Conservation (phyloP, 495 filamentous ascomycete species). For the Aspergillus heteromorphus region DNA sequence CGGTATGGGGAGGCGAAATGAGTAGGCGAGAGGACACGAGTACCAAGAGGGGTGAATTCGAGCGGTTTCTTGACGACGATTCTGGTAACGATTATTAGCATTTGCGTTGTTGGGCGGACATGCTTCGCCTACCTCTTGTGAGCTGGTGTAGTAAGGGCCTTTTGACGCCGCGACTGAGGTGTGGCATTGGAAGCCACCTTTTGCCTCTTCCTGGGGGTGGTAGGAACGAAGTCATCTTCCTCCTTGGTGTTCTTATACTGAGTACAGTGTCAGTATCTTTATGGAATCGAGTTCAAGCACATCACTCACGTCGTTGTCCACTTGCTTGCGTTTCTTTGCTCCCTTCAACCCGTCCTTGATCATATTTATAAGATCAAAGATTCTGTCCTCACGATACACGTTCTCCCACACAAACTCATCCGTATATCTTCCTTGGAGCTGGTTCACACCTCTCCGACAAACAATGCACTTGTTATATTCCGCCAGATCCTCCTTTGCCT, state of each 20-base stretch:
- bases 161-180: constrained; percentile 49
- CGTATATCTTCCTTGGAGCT: constrained; percentile 82
- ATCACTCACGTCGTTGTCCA: constrained; percentile 46
- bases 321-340: constrained; percentile 39
- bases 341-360: constrained; percentile 62
- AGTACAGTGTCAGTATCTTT: constrained; percentile 11
- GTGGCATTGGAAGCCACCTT: constrained; percentile 53
- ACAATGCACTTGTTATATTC: constrained; percentile 87
- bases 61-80: constrained; percentile 85
- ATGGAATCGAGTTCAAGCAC: neutral
- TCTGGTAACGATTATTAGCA: constrained; percentile 25
- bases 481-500: constrained; percentile 49
- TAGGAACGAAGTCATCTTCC: constrained; percentile 43
- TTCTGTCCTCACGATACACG: constrained; percentile 62
- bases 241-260: constrained; percentile 40
- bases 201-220: constrained; percentile 56
- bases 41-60: constrained; percentile 91
- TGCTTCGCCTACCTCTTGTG: constrained; percentile 52
- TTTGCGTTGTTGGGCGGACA: neutral
- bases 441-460: constrained; percentile 84
- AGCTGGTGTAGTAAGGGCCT: constrained; percentile 62
- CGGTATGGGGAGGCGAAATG: constrained; percentile 84
- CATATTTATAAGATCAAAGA: constrained; percentile 56
- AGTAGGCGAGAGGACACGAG: constrained; percentile 71
- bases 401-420: constrained; percentile 91